Base-by-base conservation (phyloP, 768 basidiomycete species). In the Lentinula raphanica region DNA sequence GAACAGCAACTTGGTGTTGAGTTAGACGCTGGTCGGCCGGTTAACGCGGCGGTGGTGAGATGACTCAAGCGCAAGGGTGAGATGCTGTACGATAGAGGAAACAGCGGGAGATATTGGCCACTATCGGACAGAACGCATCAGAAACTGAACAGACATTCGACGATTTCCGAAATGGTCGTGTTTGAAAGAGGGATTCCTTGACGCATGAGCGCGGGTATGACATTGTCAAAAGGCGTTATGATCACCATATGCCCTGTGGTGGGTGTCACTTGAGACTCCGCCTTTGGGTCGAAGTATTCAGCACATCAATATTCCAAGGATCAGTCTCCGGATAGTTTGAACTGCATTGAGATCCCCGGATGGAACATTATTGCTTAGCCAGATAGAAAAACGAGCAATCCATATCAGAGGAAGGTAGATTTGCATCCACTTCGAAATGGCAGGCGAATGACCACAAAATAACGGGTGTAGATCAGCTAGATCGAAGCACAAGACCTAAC, bases 71-170 rank as follows among this genome's bases (percentile, higher is more conserved):
- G 35, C n/a, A 9, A 32, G 15, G 19, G 46, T 28, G 12, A 48
- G n/a, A 48, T 6, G 25, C 46, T 13, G 27, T 48, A 48, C 29
- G 42, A 44, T 48, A 13, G 9, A 35, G 32, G 51, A 31, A 39
- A 53, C 51, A 39, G 51, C 51, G 51, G 36, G 51, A 53, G 51
- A 38, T 9, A 48, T 12, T 15, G 25, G 46, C 29, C 51, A 53
- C 51, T 36, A 53, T 53, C 51, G 51, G 51, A 39, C 36, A 53
- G 51, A 27, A 27, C 51, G 51, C 51, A 53, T 53, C 51, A 53
- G 51, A 53, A 53, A 25, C 23, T 17, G 2, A 25, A 32, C 35
- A 17, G 38, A 51, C 38, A 38, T 53, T 40, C 12, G 23, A n/a
- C 17, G 36, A 17, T 13, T 39, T 39, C 51, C 51, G 51, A 15